Evolutionary conservation across 192 early-diverging fungal species (phyloP).

Genomic region (Phlyctochytrium arcticum): DNA sequence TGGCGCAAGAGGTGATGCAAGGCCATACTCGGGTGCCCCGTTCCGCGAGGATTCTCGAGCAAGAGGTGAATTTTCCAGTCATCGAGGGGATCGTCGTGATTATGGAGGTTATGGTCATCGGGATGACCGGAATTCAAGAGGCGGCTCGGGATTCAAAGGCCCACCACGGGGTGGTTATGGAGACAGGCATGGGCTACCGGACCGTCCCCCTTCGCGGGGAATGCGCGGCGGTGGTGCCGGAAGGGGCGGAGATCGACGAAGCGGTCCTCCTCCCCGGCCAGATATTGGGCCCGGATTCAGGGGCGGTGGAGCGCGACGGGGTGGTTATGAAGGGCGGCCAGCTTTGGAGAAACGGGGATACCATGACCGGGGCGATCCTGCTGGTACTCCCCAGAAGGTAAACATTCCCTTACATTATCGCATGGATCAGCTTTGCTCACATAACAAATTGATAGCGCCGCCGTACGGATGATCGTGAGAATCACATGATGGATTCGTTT

Average conservation of each 20-base stretch:
- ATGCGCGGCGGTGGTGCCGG: neutral
- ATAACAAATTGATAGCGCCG: neutral
- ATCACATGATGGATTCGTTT: neutral
- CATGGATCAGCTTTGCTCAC: too few species aligned
- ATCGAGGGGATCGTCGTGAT: slow-evolving; percentile 3
- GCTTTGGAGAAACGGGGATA: neutral
- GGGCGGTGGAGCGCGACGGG: slow-evolving; percentile 1
- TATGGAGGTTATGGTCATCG: neutral
- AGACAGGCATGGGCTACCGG: slow-evolving; percentile 1
- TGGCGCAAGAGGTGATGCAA: too few species aligned
- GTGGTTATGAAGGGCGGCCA: slow-evolving; percentile 5
- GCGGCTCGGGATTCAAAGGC: slow-evolving; percentile 1
- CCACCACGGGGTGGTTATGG: neutral
- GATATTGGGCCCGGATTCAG: neutral
- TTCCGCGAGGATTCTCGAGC: too few species aligned
- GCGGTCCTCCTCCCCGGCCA: neutral
- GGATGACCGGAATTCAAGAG: neutral
- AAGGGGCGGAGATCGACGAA: neutral
- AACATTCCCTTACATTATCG: too few species aligned
- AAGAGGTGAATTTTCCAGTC: slow-evolving; percentile 2
- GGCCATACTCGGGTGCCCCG: too few species aligned
- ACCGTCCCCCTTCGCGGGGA: too few species aligned
- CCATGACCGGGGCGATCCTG: slow-evolving; percentile 4
- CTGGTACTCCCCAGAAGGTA: neutral
- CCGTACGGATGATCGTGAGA: slow-evolving; percentile 4